Evolutionary conservation across 2,329 filamentous ascomycete species (phyloP), one percentile per base, ranked within the genome.

Genomic region (Pseudogymnoascus sp.): DNA sequence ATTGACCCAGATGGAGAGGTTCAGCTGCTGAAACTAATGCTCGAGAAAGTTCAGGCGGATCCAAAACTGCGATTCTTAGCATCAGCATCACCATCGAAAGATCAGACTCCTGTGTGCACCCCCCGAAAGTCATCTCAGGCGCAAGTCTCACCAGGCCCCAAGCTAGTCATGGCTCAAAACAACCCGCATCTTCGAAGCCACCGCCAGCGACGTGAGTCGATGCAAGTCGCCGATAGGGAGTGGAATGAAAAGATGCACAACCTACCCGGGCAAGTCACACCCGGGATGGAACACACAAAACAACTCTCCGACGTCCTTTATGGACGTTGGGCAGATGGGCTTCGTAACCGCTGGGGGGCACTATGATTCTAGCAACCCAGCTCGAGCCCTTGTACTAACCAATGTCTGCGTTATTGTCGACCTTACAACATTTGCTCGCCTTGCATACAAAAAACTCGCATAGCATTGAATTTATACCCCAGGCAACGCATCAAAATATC

Each of bases 231-330:
- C 34, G 79, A 83, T 59, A 74, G 71, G 60, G 83, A 82, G 68
- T 74, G 67, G 62, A 82, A 78, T 69, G 73, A 77, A 23, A 73
- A 70, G 62, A 59, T 71, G 50, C 60, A 61, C 71, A 81, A 82
- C 68, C 75, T 87, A 67, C 85, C 84, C 1, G 86, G 83, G 10
- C 79, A 84, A 67, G 74, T 78, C 59, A 77, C 82, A 63, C 83
- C 86, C 1, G 93, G 92, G 1, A 93, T 97, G 90, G 93, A 97
- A 75, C 93, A 97, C 76, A 90, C 89, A 68, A 91, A 91, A 72
- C 86, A 96, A 73, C 81, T 97, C 38, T 91, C 90, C 1, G 92
- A 97, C 74, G 90, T 96, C 18, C 83, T 99, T 18, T 97, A 97
- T 76, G 86, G 88, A 14, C 85, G 93, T 46, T 99, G 95, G 95